A percentile compares a stretch with the other conserved stretches of the same genome.
Evolutionary conservation across 768 basidiomycete genomes (phyloP).

Genomic region (Lactarius trivialis): DNA sequence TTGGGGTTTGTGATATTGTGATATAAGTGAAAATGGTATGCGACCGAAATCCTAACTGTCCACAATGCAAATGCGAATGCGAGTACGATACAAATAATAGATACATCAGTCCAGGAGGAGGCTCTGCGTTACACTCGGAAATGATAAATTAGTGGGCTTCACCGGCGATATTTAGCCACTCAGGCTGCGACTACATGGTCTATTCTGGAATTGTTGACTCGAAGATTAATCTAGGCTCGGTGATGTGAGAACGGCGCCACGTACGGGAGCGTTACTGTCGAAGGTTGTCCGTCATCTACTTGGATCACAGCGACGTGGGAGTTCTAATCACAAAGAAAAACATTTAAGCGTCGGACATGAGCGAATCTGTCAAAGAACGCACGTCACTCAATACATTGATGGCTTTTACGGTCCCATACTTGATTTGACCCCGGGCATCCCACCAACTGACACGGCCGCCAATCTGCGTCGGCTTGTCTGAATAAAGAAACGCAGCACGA

Average conservation of each 20-base stretch:
- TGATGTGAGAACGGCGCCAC: conserved; percentile 25
- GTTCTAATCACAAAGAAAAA: conserved; percentile 42
- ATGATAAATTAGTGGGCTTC: not conserved
- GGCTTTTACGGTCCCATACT: conserved; percentile 53
- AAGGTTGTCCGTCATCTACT: conserved; percentile 36
- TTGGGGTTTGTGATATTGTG: not conserved
- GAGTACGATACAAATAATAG: conserved; percentile 12
- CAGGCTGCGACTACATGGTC: conserved; percentile 4
- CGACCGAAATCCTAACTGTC: conserved; percentile 3
- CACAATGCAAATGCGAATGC: not conserved
- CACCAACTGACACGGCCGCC: conserved; percentile 69
- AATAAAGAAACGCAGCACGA: conserved; percentile 17
- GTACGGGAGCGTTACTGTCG: conserved; percentile 52
- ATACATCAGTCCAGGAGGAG: conserved; percentile 1
- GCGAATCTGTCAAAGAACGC: conserved; percentile 24
- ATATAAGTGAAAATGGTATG: conserved; percentile 15
- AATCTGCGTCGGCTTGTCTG: conserved; percentile 35
- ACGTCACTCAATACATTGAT: conserved; percentile 55
- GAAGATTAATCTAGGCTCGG: not conserved
- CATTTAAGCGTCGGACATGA: not conserved
- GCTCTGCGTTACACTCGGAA: not conserved
- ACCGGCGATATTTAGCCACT: not conserved
- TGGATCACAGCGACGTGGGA: conserved; percentile 50
- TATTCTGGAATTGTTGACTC: not conserved
- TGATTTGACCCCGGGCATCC: conserved; percentile 45